A percentile compares a stretch with the other conserved stretches of the same genome.
Conservation (phyloP, 208 protist genomes). For the Wallacemonas sp. region DNA sequence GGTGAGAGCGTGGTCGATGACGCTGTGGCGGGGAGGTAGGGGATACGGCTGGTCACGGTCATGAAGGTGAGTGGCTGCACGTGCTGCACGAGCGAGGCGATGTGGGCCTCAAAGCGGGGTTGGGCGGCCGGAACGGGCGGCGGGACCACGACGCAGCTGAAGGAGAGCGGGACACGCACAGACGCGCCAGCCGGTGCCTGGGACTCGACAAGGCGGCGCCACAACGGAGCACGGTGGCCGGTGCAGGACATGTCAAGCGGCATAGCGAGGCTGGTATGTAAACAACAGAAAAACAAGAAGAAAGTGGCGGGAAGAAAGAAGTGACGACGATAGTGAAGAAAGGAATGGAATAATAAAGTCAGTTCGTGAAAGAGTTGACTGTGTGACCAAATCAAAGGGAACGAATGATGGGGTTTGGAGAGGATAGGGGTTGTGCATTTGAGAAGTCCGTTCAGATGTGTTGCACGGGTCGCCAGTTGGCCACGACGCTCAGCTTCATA, state of each 20-base stretch:
- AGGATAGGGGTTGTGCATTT: too few relatives aligned
- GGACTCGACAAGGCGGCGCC: background rate
- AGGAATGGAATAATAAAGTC: too few relatives aligned
- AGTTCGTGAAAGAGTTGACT: too few relatives aligned
- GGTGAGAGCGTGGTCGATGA: background rate
- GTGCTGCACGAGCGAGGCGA: conserved; percentile 21
- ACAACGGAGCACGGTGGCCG: background rate
- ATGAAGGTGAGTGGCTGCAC: conserved; percentile 32
- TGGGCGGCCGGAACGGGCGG: conserved; percentile 36
- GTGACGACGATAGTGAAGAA: too few relatives aligned
- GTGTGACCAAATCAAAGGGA: too few relatives aligned
- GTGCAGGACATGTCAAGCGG: background rate
- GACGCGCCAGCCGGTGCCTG: background rate
- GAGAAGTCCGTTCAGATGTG: too few relatives aligned
- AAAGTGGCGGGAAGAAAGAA: background rate
- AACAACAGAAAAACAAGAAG: conserved; percentile 8
- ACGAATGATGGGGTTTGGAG: too few relatives aligned
- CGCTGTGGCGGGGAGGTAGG: conserved; percentile 22
- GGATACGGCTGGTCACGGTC: conserved; percentile 39
- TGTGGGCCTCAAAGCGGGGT: conserved; percentile 26
- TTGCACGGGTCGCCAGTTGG: too few relatives aligned
- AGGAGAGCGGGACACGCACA: conserved; percentile 1
- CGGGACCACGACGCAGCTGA: conserved; percentile 44
- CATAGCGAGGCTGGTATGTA: background rate
- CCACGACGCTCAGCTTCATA: too few relatives aligned